Conservation (phyloP, 139 green algal species). For the Coelastrella sp. region DNA sequence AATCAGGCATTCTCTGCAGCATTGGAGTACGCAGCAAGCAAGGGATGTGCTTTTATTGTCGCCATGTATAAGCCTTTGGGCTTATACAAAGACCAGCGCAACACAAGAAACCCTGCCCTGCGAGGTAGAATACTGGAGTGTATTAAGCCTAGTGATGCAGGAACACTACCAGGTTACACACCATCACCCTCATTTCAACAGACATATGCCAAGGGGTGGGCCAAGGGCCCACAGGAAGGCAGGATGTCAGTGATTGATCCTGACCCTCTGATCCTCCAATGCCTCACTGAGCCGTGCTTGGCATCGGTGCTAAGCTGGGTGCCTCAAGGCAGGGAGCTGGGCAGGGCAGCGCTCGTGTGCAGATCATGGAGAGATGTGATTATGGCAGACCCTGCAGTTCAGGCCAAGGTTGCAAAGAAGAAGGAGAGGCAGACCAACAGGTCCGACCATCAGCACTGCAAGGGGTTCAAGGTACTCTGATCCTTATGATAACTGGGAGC, state of each 20-base stretch:
- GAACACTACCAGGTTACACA: conserved; percentile 39
- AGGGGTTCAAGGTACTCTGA: no score
- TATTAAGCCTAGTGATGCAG: background rate
- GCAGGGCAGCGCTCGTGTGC: conserved; percentile 36
- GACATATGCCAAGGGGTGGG: conserved; percentile 46
- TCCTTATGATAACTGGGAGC: no score
- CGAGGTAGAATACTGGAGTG: conserved; percentile 28
- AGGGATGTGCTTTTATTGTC: background rate
- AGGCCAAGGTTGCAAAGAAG: background rate
- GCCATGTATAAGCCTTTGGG: background rate
- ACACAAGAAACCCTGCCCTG: background rate
- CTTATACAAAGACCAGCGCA: no score
- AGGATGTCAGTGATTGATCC: background rate
- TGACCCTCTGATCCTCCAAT: background rate
- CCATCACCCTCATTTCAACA: conserved; percentile 41
- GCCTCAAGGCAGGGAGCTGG: background rate
- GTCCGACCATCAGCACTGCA: background rate
- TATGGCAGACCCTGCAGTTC: background rate
- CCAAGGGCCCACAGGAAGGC: background rate
- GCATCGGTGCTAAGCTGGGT: background rate
- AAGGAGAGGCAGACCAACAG: background rate
- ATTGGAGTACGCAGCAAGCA: background rate
- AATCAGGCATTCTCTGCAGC: background rate
- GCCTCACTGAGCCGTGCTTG: background rate
- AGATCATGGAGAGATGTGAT: conserved; percentile 33